These are phyloP conservation scores for Fusarium globosum DNA, from an alignment of 2,329 filamentous ascomycete species.

Conservation along the genomic window DNA sequence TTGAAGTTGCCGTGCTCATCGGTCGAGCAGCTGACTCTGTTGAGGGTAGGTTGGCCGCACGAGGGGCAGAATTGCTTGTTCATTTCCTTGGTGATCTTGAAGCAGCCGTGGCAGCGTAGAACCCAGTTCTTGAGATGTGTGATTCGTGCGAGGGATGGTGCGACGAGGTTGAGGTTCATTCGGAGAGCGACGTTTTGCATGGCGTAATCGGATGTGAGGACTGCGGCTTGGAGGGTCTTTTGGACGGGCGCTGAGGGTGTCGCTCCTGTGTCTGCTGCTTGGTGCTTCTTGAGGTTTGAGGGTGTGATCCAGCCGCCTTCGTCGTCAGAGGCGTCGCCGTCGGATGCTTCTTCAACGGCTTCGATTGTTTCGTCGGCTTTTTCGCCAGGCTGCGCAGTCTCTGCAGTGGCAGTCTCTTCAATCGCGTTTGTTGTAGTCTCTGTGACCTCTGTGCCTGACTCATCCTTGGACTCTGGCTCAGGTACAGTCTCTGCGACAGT, in stretches of 20 bases:
- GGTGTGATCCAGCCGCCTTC: conserved; percentile 93
- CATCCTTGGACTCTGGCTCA: not conserved
- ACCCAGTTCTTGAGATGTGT: conserved; percentile 88
- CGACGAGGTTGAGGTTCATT: conserved; percentile 92
- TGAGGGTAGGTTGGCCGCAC: conserved; percentile 89
- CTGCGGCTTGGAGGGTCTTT: conserved; percentile 83
- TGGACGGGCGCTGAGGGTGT: conserved; percentile 63
- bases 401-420: not conserved
- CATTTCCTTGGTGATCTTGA: conserved; percentile 85
- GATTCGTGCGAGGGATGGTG: conserved; percentile 81
- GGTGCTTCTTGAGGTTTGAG: conserved; percentile 87
- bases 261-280: conserved; percentile 70
- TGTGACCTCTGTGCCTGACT: not conserved
- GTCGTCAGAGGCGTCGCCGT: conserved; percentile 62
- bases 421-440: not conserved
- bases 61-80: conserved; percentile 90
- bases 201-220: conserved; percentile 94
- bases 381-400: not conserved
- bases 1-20: conserved; percentile 83
- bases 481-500: not conserved
- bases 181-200: conserved; percentile 98
- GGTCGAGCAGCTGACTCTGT: conserved; percentile 86
- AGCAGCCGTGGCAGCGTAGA: conserved; percentile 93
- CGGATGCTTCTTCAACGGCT: conserved; percentile 53
- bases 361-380: conserved; percentile 33